Evolutionary conservation across 2,329 filamentous ascomycete species (phyloP).

Genomic region (Scedosporium aurantiacum): DNA sequence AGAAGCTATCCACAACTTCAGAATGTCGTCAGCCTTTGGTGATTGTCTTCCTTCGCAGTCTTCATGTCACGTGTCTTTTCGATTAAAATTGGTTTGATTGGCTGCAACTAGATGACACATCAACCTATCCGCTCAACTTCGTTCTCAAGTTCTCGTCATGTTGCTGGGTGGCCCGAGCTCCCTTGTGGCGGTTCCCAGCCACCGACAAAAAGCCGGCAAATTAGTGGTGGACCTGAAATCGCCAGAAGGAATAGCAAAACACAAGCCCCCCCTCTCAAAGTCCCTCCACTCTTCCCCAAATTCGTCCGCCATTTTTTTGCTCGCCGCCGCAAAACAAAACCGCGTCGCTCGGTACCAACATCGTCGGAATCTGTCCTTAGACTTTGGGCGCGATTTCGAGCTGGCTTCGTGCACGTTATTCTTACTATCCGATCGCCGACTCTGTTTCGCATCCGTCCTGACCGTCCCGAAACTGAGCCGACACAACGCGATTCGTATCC

Average conservation of each 20-base stretch:
- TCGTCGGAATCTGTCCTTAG: not conserved
- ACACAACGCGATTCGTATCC: conserved; percentile 4
- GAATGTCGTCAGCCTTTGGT: not conserved
- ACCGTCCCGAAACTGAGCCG: not conserved
- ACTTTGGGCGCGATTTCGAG: not conserved
- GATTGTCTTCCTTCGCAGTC: not conserved
- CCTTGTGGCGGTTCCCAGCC: conserved; percentile 7
- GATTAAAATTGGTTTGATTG: not conserved
- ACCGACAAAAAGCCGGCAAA: conserved; percentile 4
- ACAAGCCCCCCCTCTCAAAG: conserved; percentile 6
- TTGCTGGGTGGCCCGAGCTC: conserved; percentile 4
- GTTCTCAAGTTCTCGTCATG: not conserved
- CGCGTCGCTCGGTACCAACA: not conserved
- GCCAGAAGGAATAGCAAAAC: conserved; percentile 5
- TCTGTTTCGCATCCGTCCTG: not conserved
- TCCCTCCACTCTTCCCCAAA: conserved; percentile 6
- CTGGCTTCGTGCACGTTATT: not conserved
- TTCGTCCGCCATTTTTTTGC: conserved; percentile 4
- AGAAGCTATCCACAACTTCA: no score
- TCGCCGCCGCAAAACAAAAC: conserved; percentile 2
- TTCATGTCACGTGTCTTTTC: not conserved
- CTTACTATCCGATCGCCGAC: not conserved
- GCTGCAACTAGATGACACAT: not conserved
- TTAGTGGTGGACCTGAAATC: conserved; percentile 2
- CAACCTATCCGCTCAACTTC: not conserved